Percentiles rank a stretch among this genome's conserved stretches.
These are phyloP conservation scores for Populus pruinosa DNA, from an alignment of 345 rosid genomes.

Conservation along the genomic window DNA sequence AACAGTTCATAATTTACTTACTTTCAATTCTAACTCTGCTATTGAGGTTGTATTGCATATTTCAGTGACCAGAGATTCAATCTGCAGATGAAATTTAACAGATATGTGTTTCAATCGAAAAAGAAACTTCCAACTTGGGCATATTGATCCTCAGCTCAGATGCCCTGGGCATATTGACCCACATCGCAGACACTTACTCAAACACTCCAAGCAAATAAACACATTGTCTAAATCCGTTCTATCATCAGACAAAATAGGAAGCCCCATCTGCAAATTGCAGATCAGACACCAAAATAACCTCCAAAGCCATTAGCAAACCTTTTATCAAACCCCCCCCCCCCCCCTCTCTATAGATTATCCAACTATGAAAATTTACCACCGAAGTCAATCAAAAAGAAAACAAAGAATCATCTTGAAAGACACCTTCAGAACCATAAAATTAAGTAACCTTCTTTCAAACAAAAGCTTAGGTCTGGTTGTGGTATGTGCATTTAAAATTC, in stretches of 20 bases:
- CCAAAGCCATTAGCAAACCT: neutral
- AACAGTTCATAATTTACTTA: constrained; percentile 29
- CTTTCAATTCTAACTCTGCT: constrained; percentile 80
- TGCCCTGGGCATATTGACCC: neutral
- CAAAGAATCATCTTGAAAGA: neutral
- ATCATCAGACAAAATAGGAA: neutral
- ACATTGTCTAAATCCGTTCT: neutral
- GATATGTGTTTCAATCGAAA: neutral
- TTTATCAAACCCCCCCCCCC: neutral
- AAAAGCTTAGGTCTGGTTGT: neutral
- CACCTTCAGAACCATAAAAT: neutral
- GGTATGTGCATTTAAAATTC: neutral
- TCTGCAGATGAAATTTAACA: constrained; percentile 37
- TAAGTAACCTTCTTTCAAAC: neutral
- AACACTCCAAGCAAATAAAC: neutral
- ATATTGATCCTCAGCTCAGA: neutral
- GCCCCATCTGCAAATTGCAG: neutral
- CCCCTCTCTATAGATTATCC: neutral
- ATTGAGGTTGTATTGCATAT: constrained; percentile 61
- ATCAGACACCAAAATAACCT: neutral
- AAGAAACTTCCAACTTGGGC: neutral
- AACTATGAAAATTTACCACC: neutral
- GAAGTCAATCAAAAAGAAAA: neutral
- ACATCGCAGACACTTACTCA: neutral
- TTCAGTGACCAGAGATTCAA: constrained; percentile 64